Evolutionary conservation across 192 early-diverging fungal genomes (phyloP), one percentile per base, ranked within the genome.

Genomic region (Geranomyces variabilis): DNA sequence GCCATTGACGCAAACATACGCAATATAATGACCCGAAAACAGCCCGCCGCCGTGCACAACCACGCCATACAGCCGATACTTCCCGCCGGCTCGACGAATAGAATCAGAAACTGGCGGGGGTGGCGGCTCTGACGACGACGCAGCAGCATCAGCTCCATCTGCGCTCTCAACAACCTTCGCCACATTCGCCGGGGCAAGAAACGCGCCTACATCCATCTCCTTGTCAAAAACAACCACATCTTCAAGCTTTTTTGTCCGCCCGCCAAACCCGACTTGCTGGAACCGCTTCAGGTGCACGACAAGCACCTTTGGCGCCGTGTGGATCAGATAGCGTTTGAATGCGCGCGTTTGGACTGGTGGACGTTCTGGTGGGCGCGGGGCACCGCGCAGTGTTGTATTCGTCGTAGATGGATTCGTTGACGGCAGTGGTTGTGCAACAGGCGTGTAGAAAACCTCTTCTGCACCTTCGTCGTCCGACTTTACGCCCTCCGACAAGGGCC

Each of bases 241-340:
- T 24, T 83, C 81, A 4, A 76, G 24, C 46, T 85, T 85, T 17
- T 56, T 26, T 21, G 75, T 75, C 51, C 77, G 59, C 22, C 70
- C 63, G 19, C 69, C 69, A 41, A 61, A 51, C 10, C 71, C 69
- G 19, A 77, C 47, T 14, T 73, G 74, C 62, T 73, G 49, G 59
- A 85, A 85, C 26, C 83, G 75, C 61, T 85, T 85, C 30, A 85
- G 65, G 29, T 82, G 76, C 21, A 85, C 13, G 26, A 81, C 83
- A 13, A 85, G 70, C 21, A 71, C 58, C 21, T 76, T 28, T 10
- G 83, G 83, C n/a, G 68, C 30, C 17, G 10, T 34, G 64, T 85
- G 79, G 9, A 85, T 49, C 22, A 85, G 55, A 45, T 77, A 85
- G 8, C 83, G 78, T 55, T 85, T 85, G 56, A 67, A 76, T 10